Conservation (phyloP, 2,329 filamentous ascomycete genomes). For the Rhinocladiella mackenziei region DNA sequence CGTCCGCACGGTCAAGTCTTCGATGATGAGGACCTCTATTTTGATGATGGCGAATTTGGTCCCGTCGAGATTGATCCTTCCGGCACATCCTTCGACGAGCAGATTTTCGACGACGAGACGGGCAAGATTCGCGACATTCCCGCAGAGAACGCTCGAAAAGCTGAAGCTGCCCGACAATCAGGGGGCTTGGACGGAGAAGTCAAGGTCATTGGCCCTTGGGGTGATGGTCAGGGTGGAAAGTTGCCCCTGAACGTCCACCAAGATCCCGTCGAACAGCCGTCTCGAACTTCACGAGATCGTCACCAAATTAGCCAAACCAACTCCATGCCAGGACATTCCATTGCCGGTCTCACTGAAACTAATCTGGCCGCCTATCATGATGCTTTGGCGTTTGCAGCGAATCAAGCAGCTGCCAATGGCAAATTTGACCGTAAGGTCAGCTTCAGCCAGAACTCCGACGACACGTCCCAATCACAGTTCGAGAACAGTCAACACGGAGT, state of each 20-base stretch:
- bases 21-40: constrained; percentile 44
- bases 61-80: constrained; percentile 21
- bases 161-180: constrained; percentile 21
- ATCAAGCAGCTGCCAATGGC: constrained; percentile 69
- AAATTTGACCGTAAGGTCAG: constrained; percentile 64
- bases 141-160: constrained; percentile 26
- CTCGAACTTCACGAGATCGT: not conserved
- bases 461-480: constrained; percentile 37
- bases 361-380: constrained; percentile 73
- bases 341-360: constrained; percentile 47
- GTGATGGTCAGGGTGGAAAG: too few species aligned
- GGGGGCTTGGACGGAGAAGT: constrained; percentile 10
- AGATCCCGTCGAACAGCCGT: not conserved
- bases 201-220: constrained; percentile 5
- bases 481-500: constrained; percentile 43
- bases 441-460: constrained; percentile 40
- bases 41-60: constrained; percentile 41
- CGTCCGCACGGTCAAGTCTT: constrained; percentile 22
- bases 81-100: constrained; percentile 44
- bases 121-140: constrained; percentile 36
- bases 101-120: constrained; percentile 47
- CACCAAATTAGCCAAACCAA: constrained; percentile 1
- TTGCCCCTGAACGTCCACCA: too few species aligned
- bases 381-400: constrained; percentile 76
- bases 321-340: constrained; percentile 4